Base-by-base conservation (phyloP, 768 basidiomycete genomes). In the Thelephora ganbajun region DNA sequence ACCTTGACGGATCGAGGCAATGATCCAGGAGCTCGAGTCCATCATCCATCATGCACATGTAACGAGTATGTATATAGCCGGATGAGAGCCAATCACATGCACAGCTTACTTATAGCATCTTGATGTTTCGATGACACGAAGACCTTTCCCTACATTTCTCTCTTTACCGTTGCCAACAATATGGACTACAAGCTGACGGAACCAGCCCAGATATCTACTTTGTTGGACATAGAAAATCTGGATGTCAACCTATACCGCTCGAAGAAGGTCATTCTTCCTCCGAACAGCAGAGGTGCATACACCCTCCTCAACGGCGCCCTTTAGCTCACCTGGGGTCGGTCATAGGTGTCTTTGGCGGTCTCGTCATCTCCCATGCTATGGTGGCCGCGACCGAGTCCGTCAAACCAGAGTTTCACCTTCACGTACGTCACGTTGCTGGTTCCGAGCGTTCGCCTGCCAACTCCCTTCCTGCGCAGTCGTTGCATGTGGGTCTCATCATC, bases 351-450 rank as follows among this genome's bases (percentile, higher is more conserved):
- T 91, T 86, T 55, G 88, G 89, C 51, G 88, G 88, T 2, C 86
- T 90, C 62, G 88, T 91, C 49, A 88, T 92, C 53, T 87, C 83
- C 35, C 88, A 91, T 57, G 89, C 87, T 5, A 65, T 91, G 22
- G 81, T 87, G 12, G 74, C 84, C 2, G 88, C 88, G 1, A 87
- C 84, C 13, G 80, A 79, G 51, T 78, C 79, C 46, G 83, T 91
- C 0, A 66, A 77, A 39, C 68, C 79, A 11, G 69, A 64, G 14
- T 86, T 73, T 60, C 73, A 72, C 19, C 63, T 88, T 26, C 84
- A 90, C 65, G 87, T 88, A 57, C 23, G 18, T 13, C 35, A 44
- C 45, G 23, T 18, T 18, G 2, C n/a, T 46, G 54, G 54, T 55
- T 53, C 11, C 22, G 54, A 23, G 13, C 33, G 34, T 13, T 37